Conservation (phyloP, 2,329 filamentous ascomycete species). For the Geosmithia flava region DNA sequence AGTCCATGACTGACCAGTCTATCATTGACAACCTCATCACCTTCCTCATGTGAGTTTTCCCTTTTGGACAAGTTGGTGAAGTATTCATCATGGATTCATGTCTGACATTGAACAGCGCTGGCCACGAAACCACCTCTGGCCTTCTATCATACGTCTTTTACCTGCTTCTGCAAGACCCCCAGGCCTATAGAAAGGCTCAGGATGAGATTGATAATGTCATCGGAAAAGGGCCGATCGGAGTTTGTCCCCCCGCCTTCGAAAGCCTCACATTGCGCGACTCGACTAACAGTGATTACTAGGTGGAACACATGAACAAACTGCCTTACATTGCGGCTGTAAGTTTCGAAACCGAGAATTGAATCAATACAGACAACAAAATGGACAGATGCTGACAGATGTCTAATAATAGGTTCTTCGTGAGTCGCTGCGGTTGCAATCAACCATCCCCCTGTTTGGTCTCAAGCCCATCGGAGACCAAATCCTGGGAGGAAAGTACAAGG, state of each 20-base stretch:
- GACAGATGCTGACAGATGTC: conserved; percentile 5
- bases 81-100: no score
- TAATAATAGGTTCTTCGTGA: conserved; percentile 37
- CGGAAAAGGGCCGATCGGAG: conserved; percentile 34
- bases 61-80: not conserved
- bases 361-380: no score
- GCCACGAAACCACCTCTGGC: conserved; percentile 55
- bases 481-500: conserved; percentile 38
- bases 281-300: conserved; percentile 10
- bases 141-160: conserved; percentile 50
- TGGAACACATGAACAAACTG: conserved; percentile 47
- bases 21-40: conserved; percentile 59
- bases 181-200: conserved; percentile 41
- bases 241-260: no score
- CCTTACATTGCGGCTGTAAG: conserved; percentile 44
- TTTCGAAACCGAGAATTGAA: no score
- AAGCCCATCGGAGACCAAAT: conserved; percentile 26
- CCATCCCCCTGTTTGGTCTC: conserved; percentile 12
- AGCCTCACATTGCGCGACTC: no score
- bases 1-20: conserved; percentile 42
- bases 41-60: conserved; percentile 36
- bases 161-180: conserved; percentile 45
- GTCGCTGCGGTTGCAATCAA: conserved; percentile 17
- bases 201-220: conserved; percentile 49
- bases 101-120: conserved; percentile 17